A percentile compares a stretch with the other conserved stretches of the same genome.
Evolutionary conservation across 768 basidiomycete genomes (phyloP).

Genomic region (Mycena belliarum): DNA sequence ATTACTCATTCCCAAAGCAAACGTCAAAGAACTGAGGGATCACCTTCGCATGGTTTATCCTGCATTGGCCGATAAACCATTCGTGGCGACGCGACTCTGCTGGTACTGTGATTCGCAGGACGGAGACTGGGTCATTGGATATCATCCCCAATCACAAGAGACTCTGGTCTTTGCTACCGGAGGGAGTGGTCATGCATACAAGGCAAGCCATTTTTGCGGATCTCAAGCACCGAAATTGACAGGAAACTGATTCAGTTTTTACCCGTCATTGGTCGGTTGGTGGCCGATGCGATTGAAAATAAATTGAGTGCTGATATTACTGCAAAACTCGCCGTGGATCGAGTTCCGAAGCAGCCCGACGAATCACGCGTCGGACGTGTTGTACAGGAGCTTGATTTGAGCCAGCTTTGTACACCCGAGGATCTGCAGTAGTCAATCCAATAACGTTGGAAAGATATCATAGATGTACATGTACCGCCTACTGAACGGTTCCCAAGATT

Average conservation of each 20-base stretch:
- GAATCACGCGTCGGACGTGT: slow-evolving; percentile 33
- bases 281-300: slow-evolving; percentile 71
- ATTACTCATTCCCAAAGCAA: slow-evolving; percentile 63
- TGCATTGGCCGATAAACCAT: slow-evolving; percentile 70
- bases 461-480: slow-evolving; percentile 16
- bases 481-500: neutral
- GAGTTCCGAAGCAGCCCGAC: slow-evolving; percentile 37
- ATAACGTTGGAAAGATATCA: neutral
- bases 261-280: slow-evolving; percentile 77
- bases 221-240: slow-evolving; percentile 8
- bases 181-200: slow-evolving; percentile 88
- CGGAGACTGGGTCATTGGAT: slow-evolving; percentile 88
- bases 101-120: slow-evolving; percentile 93
- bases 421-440: slow-evolving; percentile 35
- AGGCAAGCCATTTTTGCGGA: slow-evolving; percentile 44
- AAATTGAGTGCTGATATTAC: slow-evolving; percentile 53
- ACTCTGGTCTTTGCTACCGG: slow-evolving; percentile 81
- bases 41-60: slow-evolving; percentile 68
- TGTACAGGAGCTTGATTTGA: slow-evolving; percentile 42
- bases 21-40: slow-evolving; percentile 50
- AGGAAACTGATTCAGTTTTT: slow-evolving; percentile 71
- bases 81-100: slow-evolving; percentile 77
- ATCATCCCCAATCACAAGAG: slow-evolving; percentile 49
- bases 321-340: slow-evolving; percentile 65
- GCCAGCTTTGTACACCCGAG: slow-evolving; percentile 48